These are phyloP conservation scores for Umbelopsis ramanniana DNA, from an alignment of 192 early-diverging fungal genomes.

Conservation along the genomic window DNA sequence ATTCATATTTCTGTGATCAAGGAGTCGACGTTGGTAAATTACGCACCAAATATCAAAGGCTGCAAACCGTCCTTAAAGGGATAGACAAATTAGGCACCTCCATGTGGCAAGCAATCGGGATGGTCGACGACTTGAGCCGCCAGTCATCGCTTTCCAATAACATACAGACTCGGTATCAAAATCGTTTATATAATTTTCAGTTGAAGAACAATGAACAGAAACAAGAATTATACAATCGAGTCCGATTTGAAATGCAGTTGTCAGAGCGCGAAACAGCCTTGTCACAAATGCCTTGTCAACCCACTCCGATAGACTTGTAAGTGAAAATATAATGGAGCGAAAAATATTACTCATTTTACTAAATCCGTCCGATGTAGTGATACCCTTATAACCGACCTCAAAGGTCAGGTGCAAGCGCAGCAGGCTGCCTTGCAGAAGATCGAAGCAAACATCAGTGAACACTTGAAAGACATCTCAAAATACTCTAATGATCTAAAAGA, in stretches of 20 bases:
- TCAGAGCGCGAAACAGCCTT: not conserved
- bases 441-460: not conserved
- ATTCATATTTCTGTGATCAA: not conserved
- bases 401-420: not conserved
- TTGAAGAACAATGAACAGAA: not conserved
- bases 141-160: not conserved
- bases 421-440: not conserved
- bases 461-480: not conserved
- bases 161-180: not conserved
- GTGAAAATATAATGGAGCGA: not conserved
- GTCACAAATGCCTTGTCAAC: not conserved
- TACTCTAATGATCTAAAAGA: not conserved
- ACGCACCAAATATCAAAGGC: not conserved
- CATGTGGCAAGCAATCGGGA: not conserved
- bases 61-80: not conserved
- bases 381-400: not conserved
- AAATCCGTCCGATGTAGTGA: not conserved
- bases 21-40: not conserved
- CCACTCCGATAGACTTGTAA: not conserved
- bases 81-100: not conserved
- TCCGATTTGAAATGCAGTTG: constrained; percentile 21
- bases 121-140: not conserved
- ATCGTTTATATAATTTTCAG: constrained; percentile 3
- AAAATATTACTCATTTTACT: not conserved
- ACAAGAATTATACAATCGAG: constrained; percentile 8